A percentile compares a stretch with the other conserved stretches of the same genome.
These are phyloP conservation scores for Tubosaeta brunneosetosa DNA, from an alignment of 768 basidiomycete species.

Conservation along the genomic window DNA sequence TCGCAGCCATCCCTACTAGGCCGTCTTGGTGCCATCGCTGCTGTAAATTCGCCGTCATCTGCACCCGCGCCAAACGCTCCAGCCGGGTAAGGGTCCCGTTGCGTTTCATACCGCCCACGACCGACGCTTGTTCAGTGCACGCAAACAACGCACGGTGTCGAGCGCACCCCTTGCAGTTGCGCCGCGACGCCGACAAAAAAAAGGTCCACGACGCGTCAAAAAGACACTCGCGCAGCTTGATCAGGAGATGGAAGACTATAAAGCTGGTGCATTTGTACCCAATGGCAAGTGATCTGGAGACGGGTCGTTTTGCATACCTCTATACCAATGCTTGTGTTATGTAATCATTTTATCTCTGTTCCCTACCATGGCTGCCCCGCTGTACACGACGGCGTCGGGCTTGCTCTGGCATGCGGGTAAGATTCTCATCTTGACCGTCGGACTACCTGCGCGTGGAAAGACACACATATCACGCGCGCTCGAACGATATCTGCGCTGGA, in stretches of 20 bases:
- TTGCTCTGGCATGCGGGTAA: constrained; percentile 91
- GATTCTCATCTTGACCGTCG: constrained; percentile 89
- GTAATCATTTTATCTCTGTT: constrained; percentile 12
- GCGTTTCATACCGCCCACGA: not conserved
- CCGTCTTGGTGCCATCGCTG: constrained; percentile 28
- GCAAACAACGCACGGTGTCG: constrained; percentile 14
- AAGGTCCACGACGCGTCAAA: constrained; percentile 70
- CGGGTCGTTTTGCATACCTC: not conserved
- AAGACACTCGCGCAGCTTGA: constrained; percentile 66
- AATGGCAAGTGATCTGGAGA: constrained; percentile 12
- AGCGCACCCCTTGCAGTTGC: constrained; percentile 22
- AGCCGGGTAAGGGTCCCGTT: constrained; percentile 9
- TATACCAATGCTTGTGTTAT: constrained; percentile 7
- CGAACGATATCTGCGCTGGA: constrained; percentile 97
- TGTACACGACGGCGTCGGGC: constrained; percentile 89
- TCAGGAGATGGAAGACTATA: constrained; percentile 78
- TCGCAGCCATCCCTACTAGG: constrained; percentile 36
- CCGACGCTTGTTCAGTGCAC: constrained; percentile 12
- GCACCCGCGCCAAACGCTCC: constrained; percentile 15
- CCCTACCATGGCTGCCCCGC: constrained; percentile 71
- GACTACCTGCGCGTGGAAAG: constrained; percentile 91
- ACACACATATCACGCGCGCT: constrained; percentile 95
- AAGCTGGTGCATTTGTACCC: constrained; percentile 35
- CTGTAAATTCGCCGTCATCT: not conserved
- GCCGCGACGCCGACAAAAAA: constrained; percentile 51